Evolutionary conservation across 1,139 yeast genomes (phyloP).

Genomic region (Hyphopichia burtonii): DNA sequence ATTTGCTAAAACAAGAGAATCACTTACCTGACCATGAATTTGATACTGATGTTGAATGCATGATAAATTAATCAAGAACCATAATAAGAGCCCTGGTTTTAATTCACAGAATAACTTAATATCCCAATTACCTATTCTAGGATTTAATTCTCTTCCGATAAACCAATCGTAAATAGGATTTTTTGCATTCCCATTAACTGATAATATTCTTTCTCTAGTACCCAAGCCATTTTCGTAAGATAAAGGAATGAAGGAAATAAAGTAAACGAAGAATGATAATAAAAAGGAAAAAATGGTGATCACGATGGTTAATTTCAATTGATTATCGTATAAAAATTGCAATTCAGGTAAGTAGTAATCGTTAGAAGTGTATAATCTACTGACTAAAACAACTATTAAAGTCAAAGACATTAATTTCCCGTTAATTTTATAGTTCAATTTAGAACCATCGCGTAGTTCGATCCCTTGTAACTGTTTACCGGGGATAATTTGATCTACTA

Average conservation of each 20-base stretch:
- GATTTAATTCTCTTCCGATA: slow-evolving; percentile 94
- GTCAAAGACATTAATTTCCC: slow-evolving; percentile 60
- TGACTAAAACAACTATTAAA: slow-evolving; percentile 44
- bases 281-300: slow-evolving; percentile 63
- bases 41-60: slow-evolving; percentile 81
- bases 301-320: slow-evolving; percentile 62
- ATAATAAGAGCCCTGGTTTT: slow-evolving; percentile 89
- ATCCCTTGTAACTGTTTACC: slow-evolving; percentile 71
- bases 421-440: slow-evolving; percentile 73
- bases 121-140: slow-evolving; percentile 82
- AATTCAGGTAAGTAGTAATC: slow-evolving; percentile 72
- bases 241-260: slow-evolving; percentile 64
- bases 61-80: slow-evolving; percentile 78
- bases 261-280: slow-evolving; percentile 65
- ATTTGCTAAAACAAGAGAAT: slow-evolving; percentile 70
- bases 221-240: slow-evolving; percentile 48
- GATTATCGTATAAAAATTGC: slow-evolving; percentile 67
- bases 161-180: slow-evolving; percentile 85
- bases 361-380: slow-evolving; percentile 49
- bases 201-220: slow-evolving; percentile 68
- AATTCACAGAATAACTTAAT: slow-evolving; percentile 89
- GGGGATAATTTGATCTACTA: slow-evolving; percentile 69
- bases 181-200: slow-evolving; percentile 85
- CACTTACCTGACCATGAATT: slow-evolving; percentile 57
- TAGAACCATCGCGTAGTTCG: slow-evolving; percentile 70